These are phyloP conservation scores for Agrocybe praecox DNA, from an alignment of 768 basidiomycete species.

Conservation along the genomic window DNA sequence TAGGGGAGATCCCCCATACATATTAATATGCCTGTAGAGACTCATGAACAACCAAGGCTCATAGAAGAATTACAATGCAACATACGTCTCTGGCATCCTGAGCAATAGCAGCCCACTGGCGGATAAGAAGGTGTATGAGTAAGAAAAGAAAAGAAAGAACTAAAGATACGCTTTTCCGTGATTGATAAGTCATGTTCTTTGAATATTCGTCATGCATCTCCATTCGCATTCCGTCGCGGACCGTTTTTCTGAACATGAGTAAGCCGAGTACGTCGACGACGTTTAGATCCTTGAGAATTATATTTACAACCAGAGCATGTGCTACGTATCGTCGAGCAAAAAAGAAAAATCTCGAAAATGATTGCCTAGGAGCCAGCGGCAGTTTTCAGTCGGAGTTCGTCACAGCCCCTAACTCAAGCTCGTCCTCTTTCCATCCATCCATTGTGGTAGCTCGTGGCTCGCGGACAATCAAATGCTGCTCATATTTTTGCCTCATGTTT, in stretches of 20 bases:
- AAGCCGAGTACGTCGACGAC: not conserved
- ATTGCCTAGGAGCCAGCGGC: too few species aligned
- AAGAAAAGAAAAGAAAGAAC: not conserved
- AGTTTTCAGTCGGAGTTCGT: too few species aligned
- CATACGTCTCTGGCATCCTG: conserved; percentile 24
- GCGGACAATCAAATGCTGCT: not conserved
- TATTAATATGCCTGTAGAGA: conserved; percentile 33
- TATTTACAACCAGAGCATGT: too few species aligned
- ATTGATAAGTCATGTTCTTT: conserved; percentile 3
- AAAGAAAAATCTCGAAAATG: too few species aligned
- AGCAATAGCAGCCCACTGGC: not conserved
- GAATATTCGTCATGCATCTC: conserved; percentile 3
- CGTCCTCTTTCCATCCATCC: not conserved
- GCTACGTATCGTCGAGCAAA: too few species aligned
- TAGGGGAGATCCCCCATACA: conserved; percentile 65
- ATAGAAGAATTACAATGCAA: not conserved
- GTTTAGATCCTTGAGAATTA: not conserved
- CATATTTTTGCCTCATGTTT: not conserved
- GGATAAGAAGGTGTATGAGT: not conserved
- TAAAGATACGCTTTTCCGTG: not conserved
- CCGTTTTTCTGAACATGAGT: not conserved
- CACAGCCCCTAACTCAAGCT: too few species aligned
- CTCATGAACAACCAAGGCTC: not conserved
- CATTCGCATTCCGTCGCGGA: not conserved
- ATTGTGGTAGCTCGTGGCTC: not conserved